phyloP scores from a whole-genome alignment of 2,329 filamentous ascomycete genomes.

The Aspergillus cejpii region DNA sequence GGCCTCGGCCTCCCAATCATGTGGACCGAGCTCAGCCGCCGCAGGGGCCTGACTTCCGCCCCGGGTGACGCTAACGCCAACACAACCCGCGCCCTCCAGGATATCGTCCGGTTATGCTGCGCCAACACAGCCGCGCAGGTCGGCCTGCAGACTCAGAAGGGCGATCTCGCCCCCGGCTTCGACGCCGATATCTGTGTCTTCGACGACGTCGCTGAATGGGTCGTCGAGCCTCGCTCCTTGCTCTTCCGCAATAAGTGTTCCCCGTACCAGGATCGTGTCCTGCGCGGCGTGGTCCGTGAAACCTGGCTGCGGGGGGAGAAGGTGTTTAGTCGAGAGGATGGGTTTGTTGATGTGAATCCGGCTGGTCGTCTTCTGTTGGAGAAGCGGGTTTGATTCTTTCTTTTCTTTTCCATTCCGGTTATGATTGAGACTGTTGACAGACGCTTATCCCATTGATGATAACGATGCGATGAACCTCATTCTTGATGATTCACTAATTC shows the following conservation, averaged over 20 bases:
- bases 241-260: conserved; percentile 90
- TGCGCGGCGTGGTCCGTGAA: conserved; percentile 72
- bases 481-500: conserved; percentile 15
- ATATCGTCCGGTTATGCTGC: conserved; percentile 80
- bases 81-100: conserved; percentile 59
- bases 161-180: conserved; percentile 70
- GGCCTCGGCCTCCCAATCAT: conserved; percentile 88
- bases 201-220: conserved; percentile 74
- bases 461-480: not conserved
- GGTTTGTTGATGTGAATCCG: conserved; percentile 34
- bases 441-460: too few relatives aligned
- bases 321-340: conserved; percentile 63
- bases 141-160: conserved; percentile 72
- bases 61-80: conserved; percentile 37
- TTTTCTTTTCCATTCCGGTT: conserved; percentile 4
- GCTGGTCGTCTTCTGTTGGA: conserved; percentile 38
- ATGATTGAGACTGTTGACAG: conserved; percentile 8
- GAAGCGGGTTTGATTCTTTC: conserved; percentile 28
- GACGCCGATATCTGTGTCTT: conserved; percentile 92
- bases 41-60: conserved; percentile 45
- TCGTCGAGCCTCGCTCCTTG: conserved; percentile 70
- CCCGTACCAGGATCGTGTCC: conserved; percentile 75
- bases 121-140: conserved; percentile 83
- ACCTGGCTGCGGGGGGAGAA: conserved; percentile 75
- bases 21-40: conserved; percentile 65